Percentiles rank a stretch among this genome's conserved stretches.
Conservation (phyloP, 2,329 filamentous ascomycete genomes). For the Apiospora rasikravindrae region DNA sequence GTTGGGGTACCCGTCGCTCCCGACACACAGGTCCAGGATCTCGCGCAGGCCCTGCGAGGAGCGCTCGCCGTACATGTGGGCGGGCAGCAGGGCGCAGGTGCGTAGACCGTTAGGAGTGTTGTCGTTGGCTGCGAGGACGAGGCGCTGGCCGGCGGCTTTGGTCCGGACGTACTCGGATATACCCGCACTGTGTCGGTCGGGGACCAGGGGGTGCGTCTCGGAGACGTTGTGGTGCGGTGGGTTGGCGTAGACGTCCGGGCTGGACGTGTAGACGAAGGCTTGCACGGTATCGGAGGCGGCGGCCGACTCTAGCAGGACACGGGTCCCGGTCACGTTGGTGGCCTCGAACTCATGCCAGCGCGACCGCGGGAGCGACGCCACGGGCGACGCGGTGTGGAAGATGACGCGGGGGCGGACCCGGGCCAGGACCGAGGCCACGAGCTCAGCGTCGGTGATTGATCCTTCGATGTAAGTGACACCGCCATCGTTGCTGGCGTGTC, state of each 20-base stretch:
- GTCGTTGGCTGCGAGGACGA: conserved; percentile 38
- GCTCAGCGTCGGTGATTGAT: conserved; percentile 32
- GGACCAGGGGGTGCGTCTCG: conserved; percentile 31
- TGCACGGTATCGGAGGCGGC: conserved; percentile 27
- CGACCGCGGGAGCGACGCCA: conserved; percentile 29
- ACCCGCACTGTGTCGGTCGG: too few relatives aligned
- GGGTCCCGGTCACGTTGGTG: conserved; percentile 41
- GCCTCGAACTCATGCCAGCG: conserved; percentile 29
- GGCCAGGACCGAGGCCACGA: conserved; percentile 30
- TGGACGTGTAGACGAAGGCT: conserved; percentile 42
- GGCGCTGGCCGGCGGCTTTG: conserved; percentile 39
- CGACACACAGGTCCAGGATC: conserved; percentile 28
- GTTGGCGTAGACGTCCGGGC: conserved; percentile 35
- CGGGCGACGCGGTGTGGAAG: conserved; percentile 41
- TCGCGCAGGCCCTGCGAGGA: conserved; percentile 35
- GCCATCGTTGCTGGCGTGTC: conserved; percentile 15
- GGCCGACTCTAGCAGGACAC: conserved; percentile 33
- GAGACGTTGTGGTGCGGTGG: conserved; percentile 31
- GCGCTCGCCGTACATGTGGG: conserved; percentile 42
- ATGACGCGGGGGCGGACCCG: conserved; percentile 35
- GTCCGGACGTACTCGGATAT: conserved; percentile 36
- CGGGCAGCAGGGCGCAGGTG: conserved; percentile 35
- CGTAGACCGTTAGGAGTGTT: conserved; percentile 24
- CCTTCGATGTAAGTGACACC: conserved; percentile 33
- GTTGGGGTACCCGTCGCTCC: conserved; percentile 28